Base-by-base conservation (phyloP, 805 yeast genomes). In the Saccharomycopsis oosterbeekiorum region DNA sequence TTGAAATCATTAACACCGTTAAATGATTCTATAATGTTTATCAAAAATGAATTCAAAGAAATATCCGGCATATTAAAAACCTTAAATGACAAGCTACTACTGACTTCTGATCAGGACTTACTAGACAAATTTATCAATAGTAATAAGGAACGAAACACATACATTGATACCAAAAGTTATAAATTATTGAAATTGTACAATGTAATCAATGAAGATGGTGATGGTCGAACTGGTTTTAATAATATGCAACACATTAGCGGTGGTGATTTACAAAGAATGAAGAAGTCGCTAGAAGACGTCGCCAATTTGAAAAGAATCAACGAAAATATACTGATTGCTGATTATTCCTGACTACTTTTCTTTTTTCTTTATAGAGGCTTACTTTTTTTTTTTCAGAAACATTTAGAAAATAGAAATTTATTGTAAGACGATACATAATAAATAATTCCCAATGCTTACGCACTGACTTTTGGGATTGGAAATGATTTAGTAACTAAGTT, bases 11-110 rank as follows among this genome's bases (percentile, higher is more conserved):
- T 80, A 26, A 71, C 76, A 14, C 84, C 84, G 2, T 64, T 81
- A 17, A 77, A 77, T 60, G 84, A 81, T 60, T 76, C 79, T 6
- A 67, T 81, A 12, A 73, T 75, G 65, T 81, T 78, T 63, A 64
- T 81, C 42, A 65, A 79, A 9, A 70, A 73, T 21, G 82, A 80
- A 65, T 77, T 76, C 8, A 72, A 74, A 40, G 76, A 69, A 21
- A 17, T 64, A 12, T 64, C 56, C 40, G 34, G 53, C 17, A 59
- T 75, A 19, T 65, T 68, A 15, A 65, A 66, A 12, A 64, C 63
- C 15, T 47, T 67, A 5, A 60, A 61, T 19, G 60, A 67, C 10
- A 47, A 47, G 21, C 34, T 47, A 21, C 34, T 26, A 14, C 53
- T 47, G 53, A 26, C 11, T 21, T 24, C 53, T 21, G 53, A 47